Base-by-base conservation (phyloP, 257 asterid genomes). In the Sherardia arvensis region DNA sequence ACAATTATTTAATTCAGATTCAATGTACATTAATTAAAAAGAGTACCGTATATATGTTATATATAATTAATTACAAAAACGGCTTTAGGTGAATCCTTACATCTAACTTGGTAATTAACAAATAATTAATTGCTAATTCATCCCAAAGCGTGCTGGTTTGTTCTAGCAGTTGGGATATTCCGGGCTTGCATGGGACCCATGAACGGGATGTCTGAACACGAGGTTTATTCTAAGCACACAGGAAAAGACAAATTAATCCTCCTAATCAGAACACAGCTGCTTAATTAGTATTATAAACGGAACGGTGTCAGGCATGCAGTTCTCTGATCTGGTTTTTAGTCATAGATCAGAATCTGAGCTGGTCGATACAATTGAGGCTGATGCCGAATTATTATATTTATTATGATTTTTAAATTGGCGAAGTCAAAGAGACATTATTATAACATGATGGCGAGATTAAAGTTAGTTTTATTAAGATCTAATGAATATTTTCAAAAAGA, bases 81-180 rank as follows among this genome's bases (percentile, higher is more conserved):
- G 27, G 11, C 29, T 56, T 57, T 64, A 21, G 66, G 66, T 53
- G 71, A 65, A 65, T 61, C 61, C 20, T 66, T 60, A 47, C 60
- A 67, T 69, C 55, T 43, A 61, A 63, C 48, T 10, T 22, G 49
- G 51, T 71, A 74, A 73, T 75, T 71, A 68, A 58, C 62, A 28
- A 59, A 32, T 69, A 73, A 54, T 23, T 59, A 9, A 38, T 53
- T 22, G 54, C 47, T 12, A 28, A 43, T 53, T 36, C 22, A 28
- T 51, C 62, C 60, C 55, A 67, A 78, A 78, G 89, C 82, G 81
- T 78, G 80, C 69, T 64, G 36, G 53, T 65, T 71, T 65, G 67
- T 66, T 71, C 73, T 14, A 62, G 81, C 71, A 51, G 82, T 73
- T 83, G 71, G 62, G 74, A 64, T 71, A 34, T 69, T 71, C 67